phyloP scores from a whole-genome alignment of 345 rosid species.

The Combretum micranthum region DNA sequence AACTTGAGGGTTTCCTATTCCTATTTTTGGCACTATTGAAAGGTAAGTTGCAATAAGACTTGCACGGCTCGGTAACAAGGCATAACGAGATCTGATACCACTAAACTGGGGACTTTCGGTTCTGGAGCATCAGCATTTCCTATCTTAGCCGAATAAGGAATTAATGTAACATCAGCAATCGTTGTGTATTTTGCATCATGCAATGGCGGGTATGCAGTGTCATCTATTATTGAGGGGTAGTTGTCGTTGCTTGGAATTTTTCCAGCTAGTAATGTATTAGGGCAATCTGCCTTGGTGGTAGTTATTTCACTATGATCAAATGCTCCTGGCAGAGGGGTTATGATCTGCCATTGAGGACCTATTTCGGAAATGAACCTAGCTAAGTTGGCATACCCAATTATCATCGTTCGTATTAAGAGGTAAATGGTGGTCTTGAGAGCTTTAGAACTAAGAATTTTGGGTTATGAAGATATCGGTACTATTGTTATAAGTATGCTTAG shows the following conservation, averaged over 20 bases:
- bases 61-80: slow-evolving; percentile 13
- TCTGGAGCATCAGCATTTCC: slow-evolving; percentile 16
- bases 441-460: no score
- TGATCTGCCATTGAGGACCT: slow-evolving; percentile 4
- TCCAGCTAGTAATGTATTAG: slow-evolving; percentile 29
- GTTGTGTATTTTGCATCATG: background rate
- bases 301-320: background rate
- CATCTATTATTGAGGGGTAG: slow-evolving; percentile 21
- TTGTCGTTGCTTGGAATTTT: slow-evolving; percentile 20
- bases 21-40: slow-evolving; percentile 13
- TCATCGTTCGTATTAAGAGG: slow-evolving; percentile 33
- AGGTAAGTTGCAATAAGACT: slow-evolving; percentile 7
- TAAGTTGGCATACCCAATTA: slow-evolving; percentile 33
- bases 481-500: no score
- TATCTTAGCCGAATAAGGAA: background rate
- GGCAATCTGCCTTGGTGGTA: background rate
- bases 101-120: slow-evolving; percentile 15
- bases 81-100: background rate
- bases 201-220: background rate
- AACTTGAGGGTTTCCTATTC: slow-evolving; percentile 26
- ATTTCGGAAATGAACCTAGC: slow-evolving; percentile 52
- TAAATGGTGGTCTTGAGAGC: slow-evolving; percentile 16
- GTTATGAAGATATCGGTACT: no score
- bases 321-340: slow-evolving; percentile 4
- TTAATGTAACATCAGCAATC: background rate